phyloP scores from a whole-genome alignment of 768 basidiomycete genomes.

The Lentinula boryana region DNA sequence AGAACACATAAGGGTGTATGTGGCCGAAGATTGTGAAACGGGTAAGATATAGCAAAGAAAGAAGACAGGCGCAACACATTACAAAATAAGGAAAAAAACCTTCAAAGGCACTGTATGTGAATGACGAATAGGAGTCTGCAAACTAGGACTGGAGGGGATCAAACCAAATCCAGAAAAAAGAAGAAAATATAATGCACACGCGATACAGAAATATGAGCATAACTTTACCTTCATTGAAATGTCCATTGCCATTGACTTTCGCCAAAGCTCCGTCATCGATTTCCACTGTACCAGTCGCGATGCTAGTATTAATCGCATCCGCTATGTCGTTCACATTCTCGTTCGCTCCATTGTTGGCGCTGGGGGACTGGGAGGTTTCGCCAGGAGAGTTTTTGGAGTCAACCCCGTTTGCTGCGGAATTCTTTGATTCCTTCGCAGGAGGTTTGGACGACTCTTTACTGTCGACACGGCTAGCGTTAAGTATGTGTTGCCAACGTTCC shows the following conservation, averaged over 20 bases:
- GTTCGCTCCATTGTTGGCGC: neutral
- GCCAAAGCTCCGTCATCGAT: neutral
- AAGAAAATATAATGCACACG: no score
- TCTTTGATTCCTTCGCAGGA: neutral
- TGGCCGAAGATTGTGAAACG: no score
- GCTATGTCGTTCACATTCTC: neutral
- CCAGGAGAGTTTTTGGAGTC: neutral
- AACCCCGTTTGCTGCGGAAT: neutral
- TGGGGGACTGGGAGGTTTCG: neutral
- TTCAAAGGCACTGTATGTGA: no score
- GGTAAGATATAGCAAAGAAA: no score
- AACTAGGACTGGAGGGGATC: no score
- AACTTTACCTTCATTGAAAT: neutral
- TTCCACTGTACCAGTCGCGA: neutral
- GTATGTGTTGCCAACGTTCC: slow-evolving; percentile 59
- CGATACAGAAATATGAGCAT: neutral
- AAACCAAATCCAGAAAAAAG: no score
- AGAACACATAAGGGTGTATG: no score
- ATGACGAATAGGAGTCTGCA: no score
- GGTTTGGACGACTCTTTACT: neutral
- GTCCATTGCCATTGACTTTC: neutral
- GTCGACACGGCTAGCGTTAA: slow-evolving; percentile 26
- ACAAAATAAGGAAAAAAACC: no score
- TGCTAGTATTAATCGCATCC: neutral
- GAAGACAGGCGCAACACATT: no score